Evolutionary conservation across 2,329 filamentous ascomycete genomes (phyloP), one percentile per base, ranked within the genome.

Genomic region (Didymella pomorum): DNA sequence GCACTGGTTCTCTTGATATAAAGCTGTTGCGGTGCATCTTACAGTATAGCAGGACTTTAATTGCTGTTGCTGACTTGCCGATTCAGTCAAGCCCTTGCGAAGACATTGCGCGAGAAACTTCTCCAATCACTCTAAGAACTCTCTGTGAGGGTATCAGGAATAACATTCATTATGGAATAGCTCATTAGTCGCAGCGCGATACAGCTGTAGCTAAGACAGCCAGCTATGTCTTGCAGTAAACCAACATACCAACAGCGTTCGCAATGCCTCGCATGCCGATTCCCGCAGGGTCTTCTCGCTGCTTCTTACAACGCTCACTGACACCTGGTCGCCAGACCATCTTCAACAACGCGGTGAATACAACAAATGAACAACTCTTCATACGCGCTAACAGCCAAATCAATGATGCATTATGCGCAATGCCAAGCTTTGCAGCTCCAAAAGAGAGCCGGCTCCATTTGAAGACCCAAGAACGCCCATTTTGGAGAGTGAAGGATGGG

Each of bases 91-190:
- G 11, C 11, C 18, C 11, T 14, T 14, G 21, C 10, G 18, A 39
- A 21, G 8, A 4, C 1, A 6, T 6, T 20, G 7, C 5, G 18
- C 18, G n/a, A 20, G 5, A 11, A 9, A 4, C n/a, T 9, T 8
- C 5, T 20, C 4, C n/a, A 11, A 11, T 20, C 7, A 39, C 35
- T 20, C 16, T 21, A 26, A 21, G 2, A 21, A 16, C 2, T 16
- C 5, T n/a, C 12, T 18, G 45, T 23, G 14, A 49, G 56, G 49
- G 49, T 58, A 58, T 58, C 56, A 53, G 52, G 55, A 58, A 58
- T 61, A 50, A 50, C 44, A 56, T 58, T 61, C 55, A 61, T 58
- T 61, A 61, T 31, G 43, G 47, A 58, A 54, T 49, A 55, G 46
- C 49, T 58, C 54, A 52, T 58, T 61, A 58, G 55, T 56, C 46